Evolutionary conservation across 306 rosid genomes (phyloP).

Genomic region (Nissolia schottii): DNA sequence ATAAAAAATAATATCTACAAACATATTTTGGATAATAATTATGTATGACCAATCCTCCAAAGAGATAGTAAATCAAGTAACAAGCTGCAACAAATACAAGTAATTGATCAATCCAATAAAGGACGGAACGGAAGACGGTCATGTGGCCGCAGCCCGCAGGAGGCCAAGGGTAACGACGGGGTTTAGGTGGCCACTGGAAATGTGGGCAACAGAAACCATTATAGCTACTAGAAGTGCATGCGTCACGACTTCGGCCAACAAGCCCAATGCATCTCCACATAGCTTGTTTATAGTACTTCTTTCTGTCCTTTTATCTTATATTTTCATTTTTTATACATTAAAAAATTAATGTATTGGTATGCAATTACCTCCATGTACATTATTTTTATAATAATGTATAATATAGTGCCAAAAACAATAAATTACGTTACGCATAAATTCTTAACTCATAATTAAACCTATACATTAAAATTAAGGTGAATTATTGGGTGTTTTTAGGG

Average conservation of each 20-base stretch:
- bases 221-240: conserved; percentile 83
- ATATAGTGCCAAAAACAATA: neutral
- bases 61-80: conserved; percentile 55
- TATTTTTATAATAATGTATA: too few relatives aligned
- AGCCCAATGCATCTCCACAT: conserved; percentile 42
- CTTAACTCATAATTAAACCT: neutral
- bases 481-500: too few relatives aligned
- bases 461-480: too few relatives aligned
- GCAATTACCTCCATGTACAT: too few relatives aligned
- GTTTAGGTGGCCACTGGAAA: conserved; percentile 91
- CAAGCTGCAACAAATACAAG: conserved; percentile 58
- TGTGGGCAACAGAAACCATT: conserved; percentile 82
- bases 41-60: conserved; percentile 74
- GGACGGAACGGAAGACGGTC: conserved; percentile 59
- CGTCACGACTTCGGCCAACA: conserved; percentile 67
- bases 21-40: too few relatives aligned
- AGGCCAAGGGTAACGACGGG: conserved; percentile 86
- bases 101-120: conserved; percentile 85
- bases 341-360: too few relatives aligned
- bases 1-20: too few relatives aligned
- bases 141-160: conserved; percentile 71
- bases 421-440: neutral
- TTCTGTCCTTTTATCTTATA: too few relatives aligned
- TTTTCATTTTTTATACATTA: too few relatives aligned
- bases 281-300: conserved; percentile 61